phyloP scores from a whole-genome alignment of 2,329 filamentous ascomycete genomes.

The Aspergillus oerlinghausenensis region DNA sequence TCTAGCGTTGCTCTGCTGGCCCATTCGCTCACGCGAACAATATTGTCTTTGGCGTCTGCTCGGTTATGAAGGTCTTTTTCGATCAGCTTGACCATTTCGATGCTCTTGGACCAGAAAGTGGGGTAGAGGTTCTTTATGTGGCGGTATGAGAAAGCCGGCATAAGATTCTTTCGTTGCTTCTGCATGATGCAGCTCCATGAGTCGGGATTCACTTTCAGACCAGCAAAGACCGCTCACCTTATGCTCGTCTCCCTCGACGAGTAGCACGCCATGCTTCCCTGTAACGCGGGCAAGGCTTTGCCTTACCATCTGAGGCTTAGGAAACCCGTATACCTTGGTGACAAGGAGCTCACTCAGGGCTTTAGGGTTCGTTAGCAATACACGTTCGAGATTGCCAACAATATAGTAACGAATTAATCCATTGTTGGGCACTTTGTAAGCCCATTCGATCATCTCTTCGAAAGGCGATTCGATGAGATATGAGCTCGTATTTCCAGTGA shows the following conservation, averaged over 20 bases:
- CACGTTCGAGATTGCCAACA: slow-evolving; percentile 58
- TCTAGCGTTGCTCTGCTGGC: slow-evolving; percentile 66
- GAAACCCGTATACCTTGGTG: slow-evolving; percentile 65
- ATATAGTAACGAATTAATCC: slow-evolving; percentile 65
- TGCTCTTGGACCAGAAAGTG: slow-evolving; percentile 73
- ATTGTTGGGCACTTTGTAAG: slow-evolving; percentile 58
- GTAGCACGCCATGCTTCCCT: slow-evolving; percentile 47
- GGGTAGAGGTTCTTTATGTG: slow-evolving; percentile 82
- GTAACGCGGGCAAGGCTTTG: slow-evolving; percentile 32
- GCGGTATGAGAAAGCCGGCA: slow-evolving; percentile 79
- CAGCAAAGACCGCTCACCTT: slow-evolving; percentile 45
- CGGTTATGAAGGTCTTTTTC: slow-evolving; percentile 39
- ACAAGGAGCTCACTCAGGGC: slow-evolving; percentile 66
- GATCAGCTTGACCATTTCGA: slow-evolving; percentile 63
- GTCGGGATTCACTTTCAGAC: too few species aligned
- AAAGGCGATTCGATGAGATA: slow-evolving; percentile 40
- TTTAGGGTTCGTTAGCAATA: slow-evolving; percentile 60
- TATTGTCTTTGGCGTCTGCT: slow-evolving; percentile 30
- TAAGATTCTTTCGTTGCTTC: slow-evolving; percentile 67
- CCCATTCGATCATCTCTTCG: slow-evolving; percentile 44
- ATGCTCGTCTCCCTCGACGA: slow-evolving; percentile 89
- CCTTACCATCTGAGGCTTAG: slow-evolving; percentile 55
- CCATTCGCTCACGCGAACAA: slow-evolving; percentile 60
- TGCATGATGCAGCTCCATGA: slow-evolving; percentile 9
- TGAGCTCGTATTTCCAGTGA: slow-evolving; percentile 43